Evolutionary conservation across 2,329 filamentous ascomycete species (phyloP).

Genomic region (Penicillium sp.): DNA sequence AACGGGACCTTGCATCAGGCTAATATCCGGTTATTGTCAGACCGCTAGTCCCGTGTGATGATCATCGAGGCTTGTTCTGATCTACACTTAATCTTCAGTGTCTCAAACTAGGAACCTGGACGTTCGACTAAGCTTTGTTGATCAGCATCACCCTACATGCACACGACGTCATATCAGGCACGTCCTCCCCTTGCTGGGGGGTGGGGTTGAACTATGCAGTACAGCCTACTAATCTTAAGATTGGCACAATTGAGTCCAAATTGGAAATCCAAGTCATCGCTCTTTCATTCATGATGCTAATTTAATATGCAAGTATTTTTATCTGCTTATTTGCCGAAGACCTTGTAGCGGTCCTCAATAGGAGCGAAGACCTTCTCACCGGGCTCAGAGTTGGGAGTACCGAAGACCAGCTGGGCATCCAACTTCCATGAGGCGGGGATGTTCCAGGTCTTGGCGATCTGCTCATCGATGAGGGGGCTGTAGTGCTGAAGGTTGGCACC

Average conservation of each 20-base stretch:
- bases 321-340: constrained; percentile 34
- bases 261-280: not conserved
- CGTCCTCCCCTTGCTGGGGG: not conserved
- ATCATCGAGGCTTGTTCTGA: not conserved
- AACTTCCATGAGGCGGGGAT: constrained; percentile 71
- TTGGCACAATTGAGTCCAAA: not conserved
- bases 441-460: constrained; percentile 66
- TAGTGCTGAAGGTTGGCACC: constrained; percentile 91
- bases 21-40: not conserved
- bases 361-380: constrained; percentile 31
- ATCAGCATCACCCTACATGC: not conserved
- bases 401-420: constrained; percentile 81
- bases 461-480: constrained; percentile 76
- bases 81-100: not conserved
- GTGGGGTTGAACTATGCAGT: not conserved
- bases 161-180: not conserved
- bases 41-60: not conserved
- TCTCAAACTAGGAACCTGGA: not conserved
- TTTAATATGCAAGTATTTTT: not conserved
- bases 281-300: constrained; percentile 7
- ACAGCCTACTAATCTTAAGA: not conserved
- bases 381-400: constrained; percentile 37
- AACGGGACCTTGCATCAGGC: not conserved
- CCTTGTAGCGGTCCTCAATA: constrained; percentile 35
- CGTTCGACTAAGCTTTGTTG: not conserved